Percentiles rank a stretch among this genome's conserved stretches.
Evolutionary conservation across 805 yeast genomes (phyloP).

Genomic region (Wickerhamiella alocasiicola): DNA sequence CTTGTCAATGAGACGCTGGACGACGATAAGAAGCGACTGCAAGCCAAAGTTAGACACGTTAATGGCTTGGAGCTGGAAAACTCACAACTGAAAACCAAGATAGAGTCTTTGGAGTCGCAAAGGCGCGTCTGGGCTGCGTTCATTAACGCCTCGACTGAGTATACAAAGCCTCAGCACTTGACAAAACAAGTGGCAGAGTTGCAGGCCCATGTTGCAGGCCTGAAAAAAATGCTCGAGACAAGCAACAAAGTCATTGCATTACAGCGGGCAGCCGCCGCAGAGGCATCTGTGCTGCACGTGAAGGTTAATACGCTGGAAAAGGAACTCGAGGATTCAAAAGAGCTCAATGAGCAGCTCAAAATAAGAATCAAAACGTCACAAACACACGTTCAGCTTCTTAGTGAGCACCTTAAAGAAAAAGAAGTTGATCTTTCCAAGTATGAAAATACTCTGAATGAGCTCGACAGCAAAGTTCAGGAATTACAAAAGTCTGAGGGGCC

Average conservation of each 20-base stretch:
- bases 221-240: neutral
- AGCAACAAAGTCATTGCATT: neutral
- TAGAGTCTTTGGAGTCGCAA: neutral
- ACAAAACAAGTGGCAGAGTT: neutral
- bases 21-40: constrained; percentile 1
- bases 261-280: neutral
- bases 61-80: neutral
- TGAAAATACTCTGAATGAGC: neutral
- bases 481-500: neutral
- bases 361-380: neutral
- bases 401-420: neutral
- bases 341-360: neutral
- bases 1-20: constrained; percentile 6
- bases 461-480: neutral
- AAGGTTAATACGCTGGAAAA: neutral
- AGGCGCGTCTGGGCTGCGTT: constrained; percentile 1
- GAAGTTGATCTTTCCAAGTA: neutral
- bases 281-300: neutral
- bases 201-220: neutral
- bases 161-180: neutral
- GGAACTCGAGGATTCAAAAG: neutral
- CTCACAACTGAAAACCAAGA: neutral
- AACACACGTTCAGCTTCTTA: neutral
- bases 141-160: neutral
- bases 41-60: neutral